Conservation (phyloP, 768 basidiomycete species). For the Galerina marginata region DNA sequence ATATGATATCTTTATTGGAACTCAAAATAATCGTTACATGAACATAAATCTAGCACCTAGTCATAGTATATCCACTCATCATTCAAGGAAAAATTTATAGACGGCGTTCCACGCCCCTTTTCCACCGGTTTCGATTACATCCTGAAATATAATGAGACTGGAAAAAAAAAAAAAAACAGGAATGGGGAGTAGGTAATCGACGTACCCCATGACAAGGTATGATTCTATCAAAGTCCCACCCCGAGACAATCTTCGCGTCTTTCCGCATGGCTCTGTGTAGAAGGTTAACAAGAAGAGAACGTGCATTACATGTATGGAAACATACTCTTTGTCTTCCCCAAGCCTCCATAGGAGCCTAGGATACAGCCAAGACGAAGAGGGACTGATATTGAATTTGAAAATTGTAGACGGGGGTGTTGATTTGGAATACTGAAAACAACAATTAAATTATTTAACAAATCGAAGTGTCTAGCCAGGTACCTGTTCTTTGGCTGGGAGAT, state of each 20-base stretch:
- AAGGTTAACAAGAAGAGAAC: not conserved
- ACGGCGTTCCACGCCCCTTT: constrained; percentile 59
- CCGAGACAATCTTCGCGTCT: constrained; percentile 66
- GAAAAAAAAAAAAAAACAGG: not conserved
- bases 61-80: not conserved
- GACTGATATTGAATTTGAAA: constrained; percentile 31
- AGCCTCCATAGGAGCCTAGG: constrained; percentile 37
- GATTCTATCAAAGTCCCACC: constrained; percentile 77
- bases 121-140: constrained; percentile 67
- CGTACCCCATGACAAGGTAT: constrained; percentile 72
- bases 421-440: constrained; percentile 44
- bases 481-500: constrained; percentile 82
- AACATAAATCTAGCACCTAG: too few relatives aligned
- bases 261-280: constrained; percentile 56
- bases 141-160: constrained; percentile 29
- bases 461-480: constrained; percentile 33
- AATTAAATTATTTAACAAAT: not conserved
- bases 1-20: too few relatives aligned
- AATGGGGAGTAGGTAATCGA: constrained; percentile 1
- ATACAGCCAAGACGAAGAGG: constrained; percentile 39
- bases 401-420: constrained; percentile 30
- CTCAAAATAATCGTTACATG: too few relatives aligned
- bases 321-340: constrained; percentile 45
- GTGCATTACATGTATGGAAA: constrained; percentile 6
- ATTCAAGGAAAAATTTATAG: constrained; percentile 36